Percentiles rank a stretch among this genome's conserved stretches.
Conservation (phyloP, 1,284 basidiomycete species). For the Irpex lacteus region DNA sequence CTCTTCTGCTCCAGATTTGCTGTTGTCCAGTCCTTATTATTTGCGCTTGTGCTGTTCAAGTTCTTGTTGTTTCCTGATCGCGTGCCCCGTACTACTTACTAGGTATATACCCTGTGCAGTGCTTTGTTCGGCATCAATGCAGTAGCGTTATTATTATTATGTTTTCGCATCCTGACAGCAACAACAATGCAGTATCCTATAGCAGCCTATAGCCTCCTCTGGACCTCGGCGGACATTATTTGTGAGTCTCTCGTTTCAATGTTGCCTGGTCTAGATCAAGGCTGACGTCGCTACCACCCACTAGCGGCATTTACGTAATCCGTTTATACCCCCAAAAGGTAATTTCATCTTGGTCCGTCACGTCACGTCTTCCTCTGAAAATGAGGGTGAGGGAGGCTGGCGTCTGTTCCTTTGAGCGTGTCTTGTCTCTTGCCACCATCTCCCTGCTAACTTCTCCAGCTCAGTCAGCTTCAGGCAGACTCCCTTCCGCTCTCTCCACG, state of each 20-base stretch:
- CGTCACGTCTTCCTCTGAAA: background rate
- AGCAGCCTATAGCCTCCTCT: background rate
- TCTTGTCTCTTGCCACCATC: constrained; percentile 75
- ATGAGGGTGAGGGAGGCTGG: background rate
- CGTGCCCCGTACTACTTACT: background rate
- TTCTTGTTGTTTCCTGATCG: background rate
- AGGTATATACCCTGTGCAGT: background rate
- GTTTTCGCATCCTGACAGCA: background rate
- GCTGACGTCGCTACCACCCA: background rate
- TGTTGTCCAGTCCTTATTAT: background rate
- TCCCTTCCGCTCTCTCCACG: constrained; percentile 1
- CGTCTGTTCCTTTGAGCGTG: background rate
- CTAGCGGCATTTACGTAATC: background rate
- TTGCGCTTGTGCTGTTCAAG: background rate
- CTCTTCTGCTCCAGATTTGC: background rate
- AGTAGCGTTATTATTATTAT: background rate
- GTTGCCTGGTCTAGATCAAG: background rate
- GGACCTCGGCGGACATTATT: background rate
- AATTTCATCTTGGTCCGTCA: background rate
- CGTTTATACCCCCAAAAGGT: background rate
- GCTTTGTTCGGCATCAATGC: background rate
- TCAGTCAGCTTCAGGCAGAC: background rate
- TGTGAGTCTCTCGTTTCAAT: background rate
- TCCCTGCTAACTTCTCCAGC: background rate
- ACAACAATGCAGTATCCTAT: background rate